Conservation (phyloP, 345 rosid species). For the Eucalyptus paniculata region DNA sequence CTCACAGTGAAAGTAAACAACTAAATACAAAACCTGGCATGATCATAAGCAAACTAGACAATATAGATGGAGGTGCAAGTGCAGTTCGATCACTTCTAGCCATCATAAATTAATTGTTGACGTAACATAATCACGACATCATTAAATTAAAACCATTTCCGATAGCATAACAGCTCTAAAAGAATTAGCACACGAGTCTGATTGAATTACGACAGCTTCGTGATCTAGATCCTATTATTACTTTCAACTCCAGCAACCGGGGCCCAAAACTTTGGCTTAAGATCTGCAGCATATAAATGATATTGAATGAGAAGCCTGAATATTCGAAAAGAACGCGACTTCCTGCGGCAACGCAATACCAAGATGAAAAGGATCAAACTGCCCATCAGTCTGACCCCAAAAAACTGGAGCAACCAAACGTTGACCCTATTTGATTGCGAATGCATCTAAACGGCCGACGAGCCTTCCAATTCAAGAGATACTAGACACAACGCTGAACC, state of each 20-base stretch:
- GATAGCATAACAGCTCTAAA: not conserved
- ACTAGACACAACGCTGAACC: not conserved
- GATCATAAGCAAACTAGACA: not conserved
- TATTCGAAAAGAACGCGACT: not conserved
- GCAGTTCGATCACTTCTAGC: not conserved
- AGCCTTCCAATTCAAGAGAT: not conserved
- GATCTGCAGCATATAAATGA: not conserved
- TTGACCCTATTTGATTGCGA: not conserved
- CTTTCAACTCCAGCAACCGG: not conserved
- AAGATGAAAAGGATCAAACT: not conserved
- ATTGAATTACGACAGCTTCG: not conserved
- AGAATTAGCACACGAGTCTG: not conserved
- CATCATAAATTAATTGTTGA: not conserved
- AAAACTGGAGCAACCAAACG: not conserved
- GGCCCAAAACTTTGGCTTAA: not conserved
- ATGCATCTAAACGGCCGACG: not conserved
- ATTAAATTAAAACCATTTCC: not conserved
- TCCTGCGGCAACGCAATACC: not conserved
- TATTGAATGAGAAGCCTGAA: not conserved
- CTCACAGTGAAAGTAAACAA: not conserved
- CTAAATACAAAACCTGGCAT: not conserved
- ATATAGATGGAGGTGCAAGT: not conserved
- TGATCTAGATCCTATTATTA: not conserved
- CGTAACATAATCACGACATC: not conserved
- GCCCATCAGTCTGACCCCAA: not conserved